Evolutionary conservation across 2,329 filamentous ascomycete genomes (phyloP), one percentile per base, ranked within the genome.

Genomic region (Zymoseptoria ardabiliae): DNA sequence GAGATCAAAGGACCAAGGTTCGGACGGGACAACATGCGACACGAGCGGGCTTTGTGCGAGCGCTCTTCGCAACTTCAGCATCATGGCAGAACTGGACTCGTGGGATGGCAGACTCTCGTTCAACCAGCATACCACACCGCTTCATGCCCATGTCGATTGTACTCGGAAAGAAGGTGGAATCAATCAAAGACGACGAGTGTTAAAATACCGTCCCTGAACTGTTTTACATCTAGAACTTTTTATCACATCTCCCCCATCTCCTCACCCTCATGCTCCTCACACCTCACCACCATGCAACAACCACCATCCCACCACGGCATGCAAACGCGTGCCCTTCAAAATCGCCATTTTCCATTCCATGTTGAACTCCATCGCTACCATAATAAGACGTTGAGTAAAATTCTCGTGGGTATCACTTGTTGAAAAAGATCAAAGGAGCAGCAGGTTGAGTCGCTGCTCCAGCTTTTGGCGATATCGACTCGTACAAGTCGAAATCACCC

Each of bases 301-400:
- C n/a, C n/a, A n/a, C n/a, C n/a, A n/a, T n/a, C n/a, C n/a, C 35
- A 45, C 3, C 35, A 45, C 17, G 13, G n/a, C 35, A 45, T 45
- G 35, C 35, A 45, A 45, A 17, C n/a, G 35, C 35, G n/a, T 45
- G 11, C 35, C 4, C 35, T 28, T 17, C 35, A 45, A 45, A 17
- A 6, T 2, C 35, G n/a, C 35, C 35, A 17, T 17, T 62, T 67
- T 4, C 54, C 21, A 17, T 30, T 28, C 51, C 28, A 25, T 53
- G 51, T 30, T 53, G 51, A 53, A 53, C 51, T 53, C 51, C 51
- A 53, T 53, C 51, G 51, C 51, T 53, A 23, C 20, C 22, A 51
- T 51, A 21, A 53, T 51, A 51, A 53, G 51, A 53, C 51, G 51
- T 53, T 53, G 51, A 53, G 51, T 53, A 53, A 53, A 53, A 53